Base-by-base conservation (phyloP, 1,284 basidiomycete species). In the Sporisorium iseilematis-ciliati region DNA sequence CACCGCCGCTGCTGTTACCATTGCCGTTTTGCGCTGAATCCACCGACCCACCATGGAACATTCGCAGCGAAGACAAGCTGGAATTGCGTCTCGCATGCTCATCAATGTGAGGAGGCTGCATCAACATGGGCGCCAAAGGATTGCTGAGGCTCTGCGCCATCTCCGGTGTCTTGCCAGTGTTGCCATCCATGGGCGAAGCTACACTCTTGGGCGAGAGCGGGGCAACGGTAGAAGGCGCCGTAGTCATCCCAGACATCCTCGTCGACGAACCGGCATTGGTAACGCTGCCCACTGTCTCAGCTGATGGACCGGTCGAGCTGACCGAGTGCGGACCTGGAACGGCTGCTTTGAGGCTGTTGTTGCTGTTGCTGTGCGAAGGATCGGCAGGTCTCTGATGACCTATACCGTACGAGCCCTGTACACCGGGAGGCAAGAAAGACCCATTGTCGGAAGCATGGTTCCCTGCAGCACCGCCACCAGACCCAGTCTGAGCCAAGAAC, bases 361-460 rank as follows among this genome's bases (percentile, higher is more conserved):
- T 53, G 26, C n/a, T 18, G 41, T 31, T 53, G 58, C 20, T n/a
- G 31, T 26, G 35, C 3, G 55, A 43, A 2, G 41, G 6, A n/a
- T 46, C 49, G 25, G 90, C 70, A 91, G 89, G 82, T 7, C 90
- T 90, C 31, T 89, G 88, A 1, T 90, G 90, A 50, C 91, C 88
- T 72, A 89, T 89, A 57, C 86, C 86, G 78, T 89, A 90, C 52
- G 88, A 78, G 78, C 83, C 87, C 89, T 3, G 89, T 88, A 90
- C 89, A 20, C 88, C 88, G 6, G 89, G 87, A 21, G 90, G 88
- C 33, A 91, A 83, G 84, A 91, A 91, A 18, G 89, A 48, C 4
- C 48, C 60, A 11, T 60, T 60, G 10, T 49, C 42, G 21, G 48
- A 38, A 8, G 11, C 45, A 35, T 40, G 23, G n/a, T 16, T 40